phyloP scores from a whole-genome alignment of 1,284 basidiomycete species.

The Apiotrichum porosum region DNA sequence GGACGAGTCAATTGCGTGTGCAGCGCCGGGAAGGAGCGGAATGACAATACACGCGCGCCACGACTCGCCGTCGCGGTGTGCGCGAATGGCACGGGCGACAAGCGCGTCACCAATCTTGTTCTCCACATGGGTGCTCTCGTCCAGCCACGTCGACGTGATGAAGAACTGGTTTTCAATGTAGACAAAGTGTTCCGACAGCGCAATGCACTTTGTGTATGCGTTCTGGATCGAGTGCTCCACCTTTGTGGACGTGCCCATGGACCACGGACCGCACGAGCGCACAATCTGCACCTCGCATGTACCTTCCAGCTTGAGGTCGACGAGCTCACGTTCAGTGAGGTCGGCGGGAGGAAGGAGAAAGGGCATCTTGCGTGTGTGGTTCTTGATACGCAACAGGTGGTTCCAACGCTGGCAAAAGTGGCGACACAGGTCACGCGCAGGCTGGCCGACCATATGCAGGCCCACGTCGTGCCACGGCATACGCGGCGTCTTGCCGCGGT shows the following conservation, averaged over 20 bases:
- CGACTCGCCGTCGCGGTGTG: slow-evolving; percentile 70
- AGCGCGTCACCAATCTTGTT: slow-evolving; percentile 94
- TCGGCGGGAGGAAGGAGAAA: slow-evolving; percentile 93
- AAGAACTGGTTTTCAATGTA: slow-evolving; percentile 94
- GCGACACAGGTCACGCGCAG: slow-evolving; percentile 86
- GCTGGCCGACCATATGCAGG: slow-evolving; percentile 92
- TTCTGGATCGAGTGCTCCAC: slow-evolving; percentile 93
- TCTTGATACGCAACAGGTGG: slow-evolving; percentile 86
- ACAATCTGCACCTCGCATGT: slow-evolving; percentile 98
- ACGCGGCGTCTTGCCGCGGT: slow-evolving; percentile 77
- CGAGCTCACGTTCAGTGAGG: slow-evolving; percentile 76
- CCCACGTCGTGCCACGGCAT: slow-evolving; percentile 99
- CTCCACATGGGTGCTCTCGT: slow-evolving; percentile 73
- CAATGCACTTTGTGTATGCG: slow-evolving; percentile 89
- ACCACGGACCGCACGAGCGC: slow-evolving; percentile 93
- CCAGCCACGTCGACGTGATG: slow-evolving; percentile 85
- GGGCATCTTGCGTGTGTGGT: slow-evolving; percentile 86
- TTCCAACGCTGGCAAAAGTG: slow-evolving; percentile 98
- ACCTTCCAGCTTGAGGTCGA: slow-evolving; percentile 77
- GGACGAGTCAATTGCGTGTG: slow-evolving; percentile 84
- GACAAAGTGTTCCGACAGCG: slow-evolving; percentile 70
- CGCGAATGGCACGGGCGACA: slow-evolving; percentile 84
- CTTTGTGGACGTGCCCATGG: slow-evolving; percentile 78
- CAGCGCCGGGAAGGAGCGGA: slow-evolving; percentile 88
- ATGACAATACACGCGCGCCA: slow-evolving; percentile 95